Evolutionary conservation across 441 rosid species (phyloP).

Genomic region (Sinapis alba): DNA sequence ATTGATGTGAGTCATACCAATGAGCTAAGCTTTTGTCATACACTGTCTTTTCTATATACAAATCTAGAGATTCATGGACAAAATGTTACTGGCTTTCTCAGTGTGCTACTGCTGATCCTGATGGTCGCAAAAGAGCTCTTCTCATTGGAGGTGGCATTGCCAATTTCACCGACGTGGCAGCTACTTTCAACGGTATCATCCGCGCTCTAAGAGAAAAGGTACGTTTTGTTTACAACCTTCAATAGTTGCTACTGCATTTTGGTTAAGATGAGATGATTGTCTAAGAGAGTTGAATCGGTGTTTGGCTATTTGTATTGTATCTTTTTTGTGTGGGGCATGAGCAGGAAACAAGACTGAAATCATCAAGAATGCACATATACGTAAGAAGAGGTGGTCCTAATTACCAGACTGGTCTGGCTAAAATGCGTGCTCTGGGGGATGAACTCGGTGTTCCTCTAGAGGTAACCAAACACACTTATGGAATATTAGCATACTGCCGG

Average conservation of each 20-base stretch:
- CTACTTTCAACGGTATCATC: slow-evolving; percentile 89
- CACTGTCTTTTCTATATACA: not conserved
- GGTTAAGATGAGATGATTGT: slow-evolving; percentile 9
- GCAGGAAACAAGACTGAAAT: slow-evolving; percentile 83
- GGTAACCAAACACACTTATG: slow-evolving; percentile 48
- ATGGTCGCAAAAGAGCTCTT: slow-evolving; percentile 87
- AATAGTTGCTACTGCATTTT: not conserved
- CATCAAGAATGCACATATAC: slow-evolving; percentile 87
- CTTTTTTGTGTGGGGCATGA: slow-evolving; percentile 10
- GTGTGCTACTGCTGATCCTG: slow-evolving; percentile 91
- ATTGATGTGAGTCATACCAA: slow-evolving; percentile 63
- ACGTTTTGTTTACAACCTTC: not conserved
- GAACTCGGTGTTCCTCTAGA: slow-evolving; percentile 86
- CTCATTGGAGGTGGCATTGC: slow-evolving; percentile 95
- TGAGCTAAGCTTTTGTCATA: slow-evolving; percentile 7
- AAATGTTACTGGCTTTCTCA: slow-evolving; percentile 30
- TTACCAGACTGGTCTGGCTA: slow-evolving; percentile 84
- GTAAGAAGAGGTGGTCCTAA: slow-evolving; percentile 97
- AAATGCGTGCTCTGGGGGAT: slow-evolving; percentile 79
- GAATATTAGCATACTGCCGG: not conserved
- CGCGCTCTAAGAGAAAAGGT: slow-evolving; percentile 89
- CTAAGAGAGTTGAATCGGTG: not conserved
- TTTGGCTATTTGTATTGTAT: not conserved
- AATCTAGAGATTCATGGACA: not conserved
- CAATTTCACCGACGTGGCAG: slow-evolving; percentile 90